phyloP scores from a whole-genome alignment of 202 grass and related monocot genomes.

The Setaria viridis region DNA sequence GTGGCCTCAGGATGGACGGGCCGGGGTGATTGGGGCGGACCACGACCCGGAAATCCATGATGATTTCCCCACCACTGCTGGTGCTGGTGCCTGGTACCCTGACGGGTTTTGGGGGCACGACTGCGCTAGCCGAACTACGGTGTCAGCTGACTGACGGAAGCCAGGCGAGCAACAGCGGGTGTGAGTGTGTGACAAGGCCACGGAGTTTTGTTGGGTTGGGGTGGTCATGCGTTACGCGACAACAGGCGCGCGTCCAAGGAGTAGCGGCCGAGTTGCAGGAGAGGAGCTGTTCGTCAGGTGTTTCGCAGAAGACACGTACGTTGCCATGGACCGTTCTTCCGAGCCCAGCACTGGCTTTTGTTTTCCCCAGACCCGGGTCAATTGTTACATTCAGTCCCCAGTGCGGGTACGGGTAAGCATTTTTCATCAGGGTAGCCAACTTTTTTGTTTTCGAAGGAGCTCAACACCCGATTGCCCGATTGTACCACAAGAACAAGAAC shows the following conservation, averaged over 20 bases:
- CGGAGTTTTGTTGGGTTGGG: slow-evolving; percentile 31
- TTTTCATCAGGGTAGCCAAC: no score
- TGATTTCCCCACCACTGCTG: not conserved
- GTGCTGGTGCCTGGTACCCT: not conserved
- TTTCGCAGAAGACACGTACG: not conserved
- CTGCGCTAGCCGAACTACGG: not conserved
- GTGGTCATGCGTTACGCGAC: slow-evolving; percentile 19
- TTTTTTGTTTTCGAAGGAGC: no score
- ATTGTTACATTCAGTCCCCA: no score
- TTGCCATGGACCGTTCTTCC: not conserved
- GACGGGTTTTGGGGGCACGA: not conserved
- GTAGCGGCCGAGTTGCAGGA: not conserved
- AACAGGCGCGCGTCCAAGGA: slow-evolving; percentile 26
- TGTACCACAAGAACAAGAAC: no score
- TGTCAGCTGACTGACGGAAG: slow-evolving; percentile 12
- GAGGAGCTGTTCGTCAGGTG: not conserved
- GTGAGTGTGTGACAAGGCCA: slow-evolving; percentile 28
- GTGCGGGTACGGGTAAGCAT: no score
- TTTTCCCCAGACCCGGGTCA: no score
- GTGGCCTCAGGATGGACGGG: not conserved
- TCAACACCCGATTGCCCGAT: no score
- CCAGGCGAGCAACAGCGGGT: not conserved
- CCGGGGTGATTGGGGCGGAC: not conserved
- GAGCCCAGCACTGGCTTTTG: no score
- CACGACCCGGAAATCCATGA: slow-evolving; percentile 24